A percentile compares a stretch with the other conserved stretches of the same genome.
Conservation (phyloP, 345 rosid species). For the Populus davidiana region DNA sequence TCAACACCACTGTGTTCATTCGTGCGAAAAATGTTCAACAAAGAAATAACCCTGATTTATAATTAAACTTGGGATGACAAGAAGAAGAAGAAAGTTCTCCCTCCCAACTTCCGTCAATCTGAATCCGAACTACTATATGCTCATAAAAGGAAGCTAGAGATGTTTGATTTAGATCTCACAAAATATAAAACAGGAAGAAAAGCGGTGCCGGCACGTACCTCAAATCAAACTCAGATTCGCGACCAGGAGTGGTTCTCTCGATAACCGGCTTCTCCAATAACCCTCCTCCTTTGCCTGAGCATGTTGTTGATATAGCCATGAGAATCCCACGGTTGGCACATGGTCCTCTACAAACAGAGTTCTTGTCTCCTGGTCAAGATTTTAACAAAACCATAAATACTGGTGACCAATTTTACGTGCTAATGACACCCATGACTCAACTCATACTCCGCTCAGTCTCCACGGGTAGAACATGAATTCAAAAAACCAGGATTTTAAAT, state of each 20-base stretch:
- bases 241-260: constrained; percentile 70
- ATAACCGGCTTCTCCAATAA: constrained; percentile 65
- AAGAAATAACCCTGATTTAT: neutral
- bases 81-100: neutral
- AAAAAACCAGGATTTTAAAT: neutral
- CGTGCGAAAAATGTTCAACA: too few relatives aligned
- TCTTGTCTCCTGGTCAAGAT: constrained; percentile 44
- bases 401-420: neutral
- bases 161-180: neutral
- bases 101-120: neutral
- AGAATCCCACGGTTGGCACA: constrained; percentile 46
- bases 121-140: neutral
- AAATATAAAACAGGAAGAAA: neutral
- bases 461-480: neutral
- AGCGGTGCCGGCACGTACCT: constrained; percentile 29
- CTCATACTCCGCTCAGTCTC: neutral
- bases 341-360: constrained; percentile 47
- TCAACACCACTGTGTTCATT: neutral
- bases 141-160: neutral
- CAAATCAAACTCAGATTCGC: constrained; percentile 72
- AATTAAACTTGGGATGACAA: neutral
- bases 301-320: constrained; percentile 47
- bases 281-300: constrained; percentile 69
- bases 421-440: neutral
- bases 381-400: constrained; percentile 9